phyloP scores from a whole-genome alignment of 257 asterid species.

The Nicotiana undulata region DNA sequence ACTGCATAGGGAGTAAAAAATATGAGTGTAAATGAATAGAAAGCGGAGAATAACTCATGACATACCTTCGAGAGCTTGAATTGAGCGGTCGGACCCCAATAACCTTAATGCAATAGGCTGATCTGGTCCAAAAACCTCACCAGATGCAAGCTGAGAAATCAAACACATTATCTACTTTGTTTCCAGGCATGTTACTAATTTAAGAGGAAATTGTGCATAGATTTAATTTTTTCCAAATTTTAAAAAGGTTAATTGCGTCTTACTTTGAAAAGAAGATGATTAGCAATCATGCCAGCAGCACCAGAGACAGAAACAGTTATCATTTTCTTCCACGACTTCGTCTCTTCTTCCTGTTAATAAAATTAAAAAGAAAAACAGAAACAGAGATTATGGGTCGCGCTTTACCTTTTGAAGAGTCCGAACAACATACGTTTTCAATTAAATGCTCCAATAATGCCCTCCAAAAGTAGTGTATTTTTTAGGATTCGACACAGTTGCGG shows the following conservation, averaged over 20 bases:
- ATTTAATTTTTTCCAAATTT: not conserved
- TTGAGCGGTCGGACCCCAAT: slow-evolving; percentile 86
- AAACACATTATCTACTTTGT: not conserved
- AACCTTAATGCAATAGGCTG: slow-evolving; percentile 85
- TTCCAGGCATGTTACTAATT: not conserved
- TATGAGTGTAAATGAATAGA: not conserved
- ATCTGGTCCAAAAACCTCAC: slow-evolving; percentile 86
- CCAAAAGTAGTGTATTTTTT: too few species aligned
- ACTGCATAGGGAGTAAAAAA: not conserved
- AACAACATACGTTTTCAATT: too few species aligned
- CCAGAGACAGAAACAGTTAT: slow-evolving; percentile 84
- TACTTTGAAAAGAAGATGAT: slow-evolving; percentile 95
- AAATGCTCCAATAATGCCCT: too few species aligned
- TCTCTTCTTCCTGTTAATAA: slow-evolving; percentile 75
- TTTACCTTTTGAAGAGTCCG: too few species aligned
- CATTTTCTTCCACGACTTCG: slow-evolving; percentile 84
- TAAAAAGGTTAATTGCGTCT: not conserved
- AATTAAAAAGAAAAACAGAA: not conserved
- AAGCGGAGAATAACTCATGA: not conserved
- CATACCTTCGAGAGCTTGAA: slow-evolving; percentile 94
- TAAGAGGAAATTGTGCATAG: not conserved
- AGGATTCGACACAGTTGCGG: too few species aligned
- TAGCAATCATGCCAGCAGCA: slow-evolving; percentile 98
- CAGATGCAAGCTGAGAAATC: slow-evolving; percentile 63
- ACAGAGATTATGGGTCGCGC: not conserved